Conservation (phyloP, 2,329 filamentous ascomycete genomes). For the Berkeleyomyces basicola region DNA sequence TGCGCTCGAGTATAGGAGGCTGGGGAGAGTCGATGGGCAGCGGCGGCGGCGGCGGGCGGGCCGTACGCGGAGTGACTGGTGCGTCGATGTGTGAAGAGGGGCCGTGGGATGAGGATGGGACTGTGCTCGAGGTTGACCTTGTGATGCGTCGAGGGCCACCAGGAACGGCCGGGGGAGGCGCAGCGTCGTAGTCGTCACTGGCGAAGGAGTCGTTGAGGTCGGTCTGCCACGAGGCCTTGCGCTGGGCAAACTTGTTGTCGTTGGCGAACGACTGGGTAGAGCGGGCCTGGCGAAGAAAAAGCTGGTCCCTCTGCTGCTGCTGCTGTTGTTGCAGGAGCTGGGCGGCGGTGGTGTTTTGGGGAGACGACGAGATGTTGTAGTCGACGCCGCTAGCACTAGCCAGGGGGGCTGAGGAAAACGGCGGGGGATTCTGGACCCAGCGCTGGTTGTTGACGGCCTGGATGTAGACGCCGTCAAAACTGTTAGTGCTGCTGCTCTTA, state of each 20-base stretch:
- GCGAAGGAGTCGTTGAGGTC: slow-evolving; percentile 34
- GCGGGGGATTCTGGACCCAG: slow-evolving; percentile 25
- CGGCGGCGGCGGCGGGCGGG: background rate
- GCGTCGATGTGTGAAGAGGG: slow-evolving; percentile 14
- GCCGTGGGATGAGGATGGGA: slow-evolving; percentile 4
- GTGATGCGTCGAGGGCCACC: slow-evolving; percentile 49
- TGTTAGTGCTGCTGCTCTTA: slow-evolving; percentile 56
- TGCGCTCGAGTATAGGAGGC: slow-evolving; percentile 32
- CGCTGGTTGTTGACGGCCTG: slow-evolving; percentile 42
- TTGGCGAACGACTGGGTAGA: background rate
- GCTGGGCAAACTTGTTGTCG: background rate
- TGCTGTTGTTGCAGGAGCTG: slow-evolving; percentile 10
- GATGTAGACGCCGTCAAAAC: slow-evolving; percentile 45
- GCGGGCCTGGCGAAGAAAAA: slow-evolving; percentile 4
- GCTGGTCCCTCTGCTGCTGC: slow-evolving; percentile 6
- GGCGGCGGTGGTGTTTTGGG: background rate
- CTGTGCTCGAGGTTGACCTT: slow-evolving; percentile 14
- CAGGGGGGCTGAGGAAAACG: background rate
- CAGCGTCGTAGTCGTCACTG: slow-evolving; percentile 53
- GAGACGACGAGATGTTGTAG: slow-evolving; percentile 1
- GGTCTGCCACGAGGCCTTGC: slow-evolving; percentile 29
- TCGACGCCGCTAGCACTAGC: background rate
- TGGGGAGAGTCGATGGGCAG: slow-evolving; percentile 17
- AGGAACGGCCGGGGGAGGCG: slow-evolving; percentile 71
- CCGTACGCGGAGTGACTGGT: background rate